Evolutionary conservation across 768 basidiomycete genomes (phyloP).

Genomic region (Amanita rubescens): DNA sequence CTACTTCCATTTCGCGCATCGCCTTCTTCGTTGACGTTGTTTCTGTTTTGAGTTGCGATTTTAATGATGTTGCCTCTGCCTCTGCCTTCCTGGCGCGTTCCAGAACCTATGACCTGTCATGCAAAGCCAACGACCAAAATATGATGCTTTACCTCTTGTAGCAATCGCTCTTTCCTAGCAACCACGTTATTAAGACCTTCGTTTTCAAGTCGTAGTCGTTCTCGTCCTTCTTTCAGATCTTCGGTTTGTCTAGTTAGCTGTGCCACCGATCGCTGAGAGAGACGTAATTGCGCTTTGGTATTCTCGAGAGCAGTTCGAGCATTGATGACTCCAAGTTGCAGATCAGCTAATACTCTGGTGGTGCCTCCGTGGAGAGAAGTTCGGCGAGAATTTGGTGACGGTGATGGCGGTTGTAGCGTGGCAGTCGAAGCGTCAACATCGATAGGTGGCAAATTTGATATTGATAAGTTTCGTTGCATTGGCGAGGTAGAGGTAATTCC

Average conservation of each 20-base stretch:
- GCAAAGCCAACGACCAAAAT: neutral
- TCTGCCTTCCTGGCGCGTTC: constrained; percentile 86
- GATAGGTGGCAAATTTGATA: constrained; percentile 23
- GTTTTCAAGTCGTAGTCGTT: constrained; percentile 76
- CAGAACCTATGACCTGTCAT: constrained; percentile 42
- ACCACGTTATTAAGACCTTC: constrained; percentile 87
- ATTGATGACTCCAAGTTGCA: constrained; percentile 77
- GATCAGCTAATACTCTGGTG: constrained; percentile 81
- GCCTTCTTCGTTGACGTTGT: constrained; percentile 66
- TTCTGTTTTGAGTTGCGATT: constrained; percentile 67
- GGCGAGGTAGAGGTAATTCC: constrained; percentile 34
- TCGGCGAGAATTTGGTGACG: constrained; percentile 42
- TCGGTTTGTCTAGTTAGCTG: constrained; percentile 81
- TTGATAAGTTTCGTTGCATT: constrained; percentile 24
- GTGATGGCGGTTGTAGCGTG: constrained; percentile 37
- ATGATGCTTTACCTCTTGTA: constrained; percentile 61
- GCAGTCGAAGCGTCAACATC: constrained; percentile 30
- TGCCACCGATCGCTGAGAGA: constrained; percentile 78
- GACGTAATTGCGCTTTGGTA: constrained; percentile 72
- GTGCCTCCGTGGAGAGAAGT: constrained; percentile 68
- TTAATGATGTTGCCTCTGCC: constrained; percentile 60
- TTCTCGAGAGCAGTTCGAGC: constrained; percentile 80
- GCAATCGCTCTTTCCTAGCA: constrained; percentile 74
- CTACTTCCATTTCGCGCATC: constrained; percentile 72
- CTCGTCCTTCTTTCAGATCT: constrained; percentile 82